A percentile compares a stretch with the other conserved stretches of the same genome.
These are phyloP conservation scores for Ampelomyces quisqualis DNA, from an alignment of 2,329 filamentous ascomycete species.

Conservation along the genomic window DNA sequence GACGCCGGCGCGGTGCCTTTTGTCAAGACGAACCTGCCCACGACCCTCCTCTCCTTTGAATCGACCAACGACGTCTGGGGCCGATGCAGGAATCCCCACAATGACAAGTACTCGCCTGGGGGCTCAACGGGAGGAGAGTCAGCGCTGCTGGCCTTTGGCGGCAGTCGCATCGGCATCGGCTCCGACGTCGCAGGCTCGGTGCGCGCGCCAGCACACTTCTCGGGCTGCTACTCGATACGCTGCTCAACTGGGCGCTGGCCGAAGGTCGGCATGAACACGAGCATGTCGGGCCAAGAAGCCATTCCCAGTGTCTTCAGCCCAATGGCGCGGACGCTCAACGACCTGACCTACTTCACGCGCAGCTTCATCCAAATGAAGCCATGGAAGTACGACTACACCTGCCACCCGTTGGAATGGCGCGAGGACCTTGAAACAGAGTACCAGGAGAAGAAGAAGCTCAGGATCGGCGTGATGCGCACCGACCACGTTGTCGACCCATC, in stretches of 20 bases:
- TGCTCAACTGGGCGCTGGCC: constrained; percentile 91
- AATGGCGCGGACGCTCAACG: constrained; percentile 83
- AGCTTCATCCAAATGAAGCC: constrained; percentile 77
- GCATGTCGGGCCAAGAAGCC: constrained; percentile 90
- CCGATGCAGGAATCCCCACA: constrained; percentile 77
- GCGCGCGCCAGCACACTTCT: constrained; percentile 82
- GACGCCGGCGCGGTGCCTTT: constrained; percentile 87
- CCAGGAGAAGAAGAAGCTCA: constrained; percentile 61
- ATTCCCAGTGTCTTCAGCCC: constrained; percentile 87
- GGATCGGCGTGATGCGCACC: constrained; percentile 74
- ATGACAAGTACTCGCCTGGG: constrained; percentile 78
- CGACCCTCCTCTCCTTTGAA: constrained; percentile 84
- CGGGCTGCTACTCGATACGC: constrained; percentile 81
- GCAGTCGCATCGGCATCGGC: constrained; percentile 83
- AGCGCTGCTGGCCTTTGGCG: constrained; percentile 76
- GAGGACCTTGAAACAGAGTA: constrained; percentile 61
- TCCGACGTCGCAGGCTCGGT: constrained; percentile 91
- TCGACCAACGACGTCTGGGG: constrained; percentile 82
- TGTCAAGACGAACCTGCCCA: constrained; percentile 87
- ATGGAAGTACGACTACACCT: constrained; percentile 84
- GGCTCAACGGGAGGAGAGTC: constrained; percentile 85
- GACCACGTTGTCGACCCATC: constrained; percentile 84
- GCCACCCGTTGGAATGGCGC: constrained; percentile 83
- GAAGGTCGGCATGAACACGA: constrained; percentile 78
- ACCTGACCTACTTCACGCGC: constrained; percentile 81